Base-by-base conservation (phyloP, 805 yeast species). In the Candida michaelii region DNA sequence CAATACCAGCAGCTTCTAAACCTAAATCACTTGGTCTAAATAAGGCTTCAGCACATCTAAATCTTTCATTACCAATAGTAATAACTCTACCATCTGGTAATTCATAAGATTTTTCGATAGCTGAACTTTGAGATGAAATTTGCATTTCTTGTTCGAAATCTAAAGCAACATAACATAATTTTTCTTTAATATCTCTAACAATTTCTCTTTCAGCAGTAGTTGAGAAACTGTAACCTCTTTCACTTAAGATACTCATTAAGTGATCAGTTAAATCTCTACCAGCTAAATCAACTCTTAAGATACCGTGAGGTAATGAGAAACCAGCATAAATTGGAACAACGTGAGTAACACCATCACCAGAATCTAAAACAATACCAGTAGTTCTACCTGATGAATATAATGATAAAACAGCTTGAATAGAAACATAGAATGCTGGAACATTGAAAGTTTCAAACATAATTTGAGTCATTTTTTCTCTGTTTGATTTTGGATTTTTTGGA, bases 291-390 rank as follows among this genome's bases (percentile, higher is more conserved):
- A 93, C 85, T 85, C 99, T 89, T 80, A 87, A 82, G 69, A 93
- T 93, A 71, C 97, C 98, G 75, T 91, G 97, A 66, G 97, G 96
- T 69, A 93, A 81, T 49, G 98, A 86, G 96, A 90, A 93, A 80
- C 99, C 99, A 60, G 97, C 96, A 77, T 93, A 93, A 70, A 93
- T 91, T 75, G 99, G 99, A 56, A 93, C 99, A 75, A 91, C 97
- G 95, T 91, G 98, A 65, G 98, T 90, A 63, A 93, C 98, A 88
- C 99, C 99, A 71, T 91, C 99, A 84, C 99, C 99, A 55, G 97
- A 90, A 80, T 91, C 99, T 71, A 93, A 83, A 55, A 93, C 99
- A 65, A 91, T 90, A 89, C 99, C 99, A 57, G 99, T 93, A 63
- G 98, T 95, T 86, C 98, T 91, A 81, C 99, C 99, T 54, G 98